phyloP scores from a whole-genome alignment of 345 rosid species.

The Salix arbutifolia region DNA sequence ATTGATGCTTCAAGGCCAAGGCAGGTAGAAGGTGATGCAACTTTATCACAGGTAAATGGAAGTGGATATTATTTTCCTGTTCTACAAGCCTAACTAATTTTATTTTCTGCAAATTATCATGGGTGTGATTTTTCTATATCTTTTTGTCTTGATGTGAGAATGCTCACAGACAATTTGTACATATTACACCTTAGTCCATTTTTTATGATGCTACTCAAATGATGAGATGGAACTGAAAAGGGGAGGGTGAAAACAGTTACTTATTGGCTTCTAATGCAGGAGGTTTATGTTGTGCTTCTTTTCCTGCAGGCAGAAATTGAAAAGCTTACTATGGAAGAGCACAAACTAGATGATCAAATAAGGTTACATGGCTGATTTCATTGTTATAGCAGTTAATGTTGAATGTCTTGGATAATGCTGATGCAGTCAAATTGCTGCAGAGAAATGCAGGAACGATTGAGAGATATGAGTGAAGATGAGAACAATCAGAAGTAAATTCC shows the following conservation, averaged over 20 bases:
- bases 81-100: background rate
- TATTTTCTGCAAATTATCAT: background rate
- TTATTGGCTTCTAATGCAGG: background rate
- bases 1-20: conserved; percentile 59
- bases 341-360: conserved; percentile 64
- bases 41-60: conserved; percentile 58
- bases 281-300: conserved; percentile 16
- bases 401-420: conserved; percentile 28
- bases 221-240: background rate
- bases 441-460: conserved; percentile 71
- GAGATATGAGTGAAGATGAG: conserved; percentile 73
- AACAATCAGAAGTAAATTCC: conserved; percentile 62
- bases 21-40: conserved; percentile 48
- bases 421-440: conserved; percentile 46
- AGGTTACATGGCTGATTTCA: conserved; percentile 48
- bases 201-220: background rate
- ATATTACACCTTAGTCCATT: background rate
- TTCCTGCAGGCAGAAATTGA: conserved; percentile 69
- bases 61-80: conserved; percentile 3
- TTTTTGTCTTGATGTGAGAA: conserved; percentile 2
- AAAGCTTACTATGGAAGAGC: conserved; percentile 68
- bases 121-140: background rate
- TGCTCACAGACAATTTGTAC: background rate
- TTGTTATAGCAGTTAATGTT: conserved; percentile 14
- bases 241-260: background rate